Percentiles rank a stretch among this genome's conserved stretches.
These are phyloP conservation scores for Chloromonas sp. DNA, from an alignment of 163 green algal genomes.

Conservation along the genomic window DNA sequence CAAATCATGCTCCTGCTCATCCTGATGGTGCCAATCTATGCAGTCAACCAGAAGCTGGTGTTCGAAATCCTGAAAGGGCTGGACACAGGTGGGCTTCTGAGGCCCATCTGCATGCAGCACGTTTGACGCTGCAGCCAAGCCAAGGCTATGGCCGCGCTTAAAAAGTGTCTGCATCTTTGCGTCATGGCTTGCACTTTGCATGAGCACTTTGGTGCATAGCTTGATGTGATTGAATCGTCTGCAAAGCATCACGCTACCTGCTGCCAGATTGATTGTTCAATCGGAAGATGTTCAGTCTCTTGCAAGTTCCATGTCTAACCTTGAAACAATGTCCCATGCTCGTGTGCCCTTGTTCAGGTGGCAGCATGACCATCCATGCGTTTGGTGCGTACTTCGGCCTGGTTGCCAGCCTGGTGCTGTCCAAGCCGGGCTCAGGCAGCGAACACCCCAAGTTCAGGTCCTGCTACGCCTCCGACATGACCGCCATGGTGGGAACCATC, in stretches of 20 bases:
- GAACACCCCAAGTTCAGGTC: constrained; percentile 23
- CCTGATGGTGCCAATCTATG: constrained; percentile 16
- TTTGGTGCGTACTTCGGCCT: constrained; percentile 20
- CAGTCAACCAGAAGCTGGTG: constrained; percentile 16
- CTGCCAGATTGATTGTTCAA: too few species aligned
- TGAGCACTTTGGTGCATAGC: too few species aligned
- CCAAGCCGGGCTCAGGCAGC: neutral
- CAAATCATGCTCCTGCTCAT: constrained; percentile 43
- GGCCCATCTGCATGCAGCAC: too few species aligned
- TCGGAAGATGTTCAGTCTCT: too few species aligned
- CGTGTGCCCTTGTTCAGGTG: neutral
- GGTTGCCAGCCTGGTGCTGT: constrained; percentile 11
- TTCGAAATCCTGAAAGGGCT: constrained; percentile 9
- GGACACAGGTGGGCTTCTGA: neutral
- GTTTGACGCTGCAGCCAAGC: too few species aligned
- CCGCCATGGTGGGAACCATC: constrained; percentile 31
- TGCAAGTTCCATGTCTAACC: too few species aligned
- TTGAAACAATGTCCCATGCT: too few species aligned
- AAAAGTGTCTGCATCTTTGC: too few species aligned
- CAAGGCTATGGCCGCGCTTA: too few species aligned
- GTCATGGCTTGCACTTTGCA: too few species aligned
- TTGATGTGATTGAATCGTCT: too few species aligned
- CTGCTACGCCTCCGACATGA: constrained; percentile 22
- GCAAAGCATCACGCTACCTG: too few species aligned
- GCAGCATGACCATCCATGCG: constrained; percentile 21